phyloP scores from a whole-genome alignment of 2,329 filamentous ascomycete species.

The Raffaelea arxii region DNA sequence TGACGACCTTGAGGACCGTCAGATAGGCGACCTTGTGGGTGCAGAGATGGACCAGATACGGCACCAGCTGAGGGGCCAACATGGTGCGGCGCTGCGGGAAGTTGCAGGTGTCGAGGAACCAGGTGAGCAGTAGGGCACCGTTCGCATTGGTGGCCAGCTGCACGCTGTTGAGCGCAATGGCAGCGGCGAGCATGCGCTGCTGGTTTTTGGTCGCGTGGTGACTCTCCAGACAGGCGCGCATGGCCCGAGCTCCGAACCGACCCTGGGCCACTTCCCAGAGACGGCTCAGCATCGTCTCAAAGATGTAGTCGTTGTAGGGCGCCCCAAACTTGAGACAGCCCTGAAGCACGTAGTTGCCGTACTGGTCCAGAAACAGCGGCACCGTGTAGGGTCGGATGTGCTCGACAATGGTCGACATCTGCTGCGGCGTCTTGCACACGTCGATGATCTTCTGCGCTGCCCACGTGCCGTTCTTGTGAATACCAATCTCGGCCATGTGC shows the following conservation, averaged over 20 bases:
- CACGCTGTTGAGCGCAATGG: conserved; percentile 93
- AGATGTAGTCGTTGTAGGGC: conserved; percentile 92
- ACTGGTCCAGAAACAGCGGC: conserved; percentile 91
- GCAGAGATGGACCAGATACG: conserved; percentile 88
- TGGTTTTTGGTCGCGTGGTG: conserved; percentile 93
- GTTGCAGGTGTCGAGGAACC: conserved; percentile 97
- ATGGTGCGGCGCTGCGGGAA: conserved; percentile 88
- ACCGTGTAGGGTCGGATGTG: conserved; percentile 78
- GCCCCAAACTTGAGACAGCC: conserved; percentile 87
- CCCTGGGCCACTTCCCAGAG: conserved; percentile 94
- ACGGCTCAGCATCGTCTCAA: conserved; percentile 88
- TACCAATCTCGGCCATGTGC: conserved; percentile 89
- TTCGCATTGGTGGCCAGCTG: conserved; percentile 95
- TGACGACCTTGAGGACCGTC: conserved; percentile 95
- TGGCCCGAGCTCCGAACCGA: conserved; percentile 86
- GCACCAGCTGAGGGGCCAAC: conserved; percentile 81
- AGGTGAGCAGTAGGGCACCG: conserved; percentile 84
- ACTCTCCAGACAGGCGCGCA: conserved; percentile 93
- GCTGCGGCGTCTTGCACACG: conserved; percentile 73
- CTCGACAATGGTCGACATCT: conserved; percentile 79
- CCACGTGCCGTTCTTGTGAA: conserved; percentile 99
- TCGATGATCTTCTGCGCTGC: conserved; percentile 99
- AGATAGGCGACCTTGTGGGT: conserved; percentile 98
- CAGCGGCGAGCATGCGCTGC: conserved; percentile 86
- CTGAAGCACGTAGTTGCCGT: conserved; percentile 96